Base-by-base conservation (phyloP, 768 basidiomycete genomes). In the Suillus alpinus region DNA sequence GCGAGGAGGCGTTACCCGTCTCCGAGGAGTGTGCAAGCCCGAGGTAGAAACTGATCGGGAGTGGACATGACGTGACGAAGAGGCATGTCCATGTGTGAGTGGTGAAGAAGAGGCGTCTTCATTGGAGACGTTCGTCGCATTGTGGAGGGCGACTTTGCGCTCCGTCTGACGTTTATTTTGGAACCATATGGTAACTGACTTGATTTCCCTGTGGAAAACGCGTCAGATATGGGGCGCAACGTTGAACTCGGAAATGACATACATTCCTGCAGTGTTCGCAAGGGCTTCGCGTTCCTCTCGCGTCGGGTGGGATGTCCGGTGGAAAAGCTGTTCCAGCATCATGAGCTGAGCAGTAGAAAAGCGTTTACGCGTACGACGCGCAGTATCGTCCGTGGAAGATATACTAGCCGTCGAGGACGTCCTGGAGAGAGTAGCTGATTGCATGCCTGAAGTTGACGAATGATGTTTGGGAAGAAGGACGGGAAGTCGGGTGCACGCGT, bases 281-380 rank as follows among this genome's bases (percentile, higher is more conserved):
- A 89, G 78, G 0, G 77, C 71, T 63, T 90, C 89, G 63, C 89
- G 84, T 63, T 90, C 85, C 62, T 86, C 86, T 39, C 89, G 82
- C n/a, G 87, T 87, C 5, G 89, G 89, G 68, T 90, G 89, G 0
- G 87, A 88, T 59, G 82, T 84, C 62, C 82, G 80, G 73, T 88
- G 88, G 69, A 86, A 91, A 47, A 91, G 81, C 63, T 86, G 81
- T 72, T 91, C 89, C 59, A 91, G 83, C 77, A 88, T 81, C 64
- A 83, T 83, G 67, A 91, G 83, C 74, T 91, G 89, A 16, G 75
- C 76, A 63, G 81, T 85, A 51, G 81, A 85, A 72, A 91, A 90
- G 2, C 89, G 80, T 71, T 87, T 89, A 41, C 89, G 83, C 2
- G 88, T 89, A 57, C 89, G 81, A 36, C 85, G 79, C 6, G 76